Base-by-base conservation (phyloP, 805 yeast species). In the Metschnikowia lachancei region DNA sequence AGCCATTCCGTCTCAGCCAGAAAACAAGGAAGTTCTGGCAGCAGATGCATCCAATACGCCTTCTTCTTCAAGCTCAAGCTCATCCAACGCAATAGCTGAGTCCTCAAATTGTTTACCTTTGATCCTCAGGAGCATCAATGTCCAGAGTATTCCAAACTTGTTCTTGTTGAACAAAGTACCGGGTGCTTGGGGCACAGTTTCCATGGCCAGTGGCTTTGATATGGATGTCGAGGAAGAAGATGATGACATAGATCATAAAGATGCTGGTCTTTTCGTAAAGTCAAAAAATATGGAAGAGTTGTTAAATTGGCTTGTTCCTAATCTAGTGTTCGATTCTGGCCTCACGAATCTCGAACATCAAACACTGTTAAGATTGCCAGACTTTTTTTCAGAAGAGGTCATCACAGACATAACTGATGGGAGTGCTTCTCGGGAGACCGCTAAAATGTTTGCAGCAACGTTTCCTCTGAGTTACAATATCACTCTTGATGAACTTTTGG, bases 101-200 rank as follows among this genome's bases (percentile, higher is more conserved):
- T 64, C 75, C 0, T 66, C 87, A 5, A 85, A 83, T 52, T 82
- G 83, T 64, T 62, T 85, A 29, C 91, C 90, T 1, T 80, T 86
- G 63, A 70, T 86, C 10, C 62, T 86, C 22, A 66, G 91, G 48
- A 78, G 82, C 35, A 77, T 84, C 48, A 83, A 87, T 16, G 69
- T 83, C 0, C 69, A 75, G 36, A 76, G 86, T 0, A 80, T 86
- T 10, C 92, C 95, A 0, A 67, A 72, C 13, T 55, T 60, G 12
- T 81, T 81, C 51, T 63, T 76, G 34, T 50, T 66, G 11, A 65
- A 69, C 16, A 71, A 65, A 66, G 9, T 50, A 22, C 47, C 46
- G 1, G 50, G 52, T 5, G 43, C 56, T 6, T 46, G 52, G 54
- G 51, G 52, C 8, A 18, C 40, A 7, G 38, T 39, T 16, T 44